These are phyloP conservation scores for Drechslerella stenobrocha DNA, from an alignment of 2,329 filamentous ascomycete species.

Conservation along the genomic window DNA sequence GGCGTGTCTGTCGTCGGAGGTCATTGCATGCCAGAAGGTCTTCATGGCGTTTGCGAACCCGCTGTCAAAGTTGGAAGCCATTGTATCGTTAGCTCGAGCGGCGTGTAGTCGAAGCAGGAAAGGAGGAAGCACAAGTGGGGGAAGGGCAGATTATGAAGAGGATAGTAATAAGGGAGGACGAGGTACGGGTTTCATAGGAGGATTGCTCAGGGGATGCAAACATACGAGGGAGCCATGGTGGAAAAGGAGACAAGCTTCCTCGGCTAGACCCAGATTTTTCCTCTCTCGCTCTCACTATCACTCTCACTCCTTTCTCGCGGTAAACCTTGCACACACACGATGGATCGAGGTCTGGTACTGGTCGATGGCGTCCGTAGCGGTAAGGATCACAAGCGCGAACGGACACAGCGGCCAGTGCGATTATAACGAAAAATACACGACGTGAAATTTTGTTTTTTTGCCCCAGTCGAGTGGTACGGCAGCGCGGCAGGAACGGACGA, in stretches of 20 bases:
- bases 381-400: neutral
- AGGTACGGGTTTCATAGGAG: neutral
- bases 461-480: constrained; percentile 29
- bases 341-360: neutral
- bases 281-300: neutral
- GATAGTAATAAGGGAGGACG: neutral
- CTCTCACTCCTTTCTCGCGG: neutral
- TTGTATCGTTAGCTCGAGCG: constrained; percentile 2
- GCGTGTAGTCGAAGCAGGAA: neutral
- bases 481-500: constrained; percentile 6
- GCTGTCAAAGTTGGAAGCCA: constrained; percentile 11
- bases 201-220: constrained; percentile 28
- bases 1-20: constrained; percentile 79
- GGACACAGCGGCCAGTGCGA: neutral
- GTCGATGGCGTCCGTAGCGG: constrained; percentile 1
- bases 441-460: constrained; percentile 3
- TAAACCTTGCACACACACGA: neutral
- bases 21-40: constrained; percentile 94
- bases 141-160: constrained; percentile 2
- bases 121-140: constrained; percentile 5
- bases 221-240: constrained; percentile 44
- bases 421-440: neutral
- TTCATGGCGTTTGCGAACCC: constrained; percentile 71
- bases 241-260: constrained; percentile 21
- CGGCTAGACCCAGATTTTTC: constrained; percentile 13